Conservation (phyloP, 257 asterid genomes). For the Fraxinus cuspidata region DNA sequence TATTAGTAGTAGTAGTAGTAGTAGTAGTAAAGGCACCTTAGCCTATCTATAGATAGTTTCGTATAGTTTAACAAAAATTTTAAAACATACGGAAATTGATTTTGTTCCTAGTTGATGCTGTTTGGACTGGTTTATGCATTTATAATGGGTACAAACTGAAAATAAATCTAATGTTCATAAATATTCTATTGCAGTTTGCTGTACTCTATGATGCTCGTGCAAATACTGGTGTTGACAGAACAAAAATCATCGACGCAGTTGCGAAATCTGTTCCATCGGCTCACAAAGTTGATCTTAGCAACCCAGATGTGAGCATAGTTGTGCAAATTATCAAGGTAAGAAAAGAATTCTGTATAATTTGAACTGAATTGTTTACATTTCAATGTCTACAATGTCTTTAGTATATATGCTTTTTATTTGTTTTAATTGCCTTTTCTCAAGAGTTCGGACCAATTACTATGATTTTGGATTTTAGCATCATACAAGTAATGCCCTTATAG, state of each 20-base stretch:
- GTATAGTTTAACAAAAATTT: neutral
- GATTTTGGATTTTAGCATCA: neutral
- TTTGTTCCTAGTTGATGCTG: neutral
- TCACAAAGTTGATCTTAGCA: slow-evolving; percentile 85
- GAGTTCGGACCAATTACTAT: neutral
- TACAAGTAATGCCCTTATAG: neutral
- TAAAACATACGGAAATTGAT: neutral
- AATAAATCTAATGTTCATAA: slow-evolving; percentile 5
- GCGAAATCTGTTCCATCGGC: slow-evolving; percentile 76
- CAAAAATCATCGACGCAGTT: slow-evolving; percentile 75
- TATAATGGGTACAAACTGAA: neutral
- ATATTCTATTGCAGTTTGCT: slow-evolving; percentile 60
- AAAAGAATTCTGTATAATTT: neutral
- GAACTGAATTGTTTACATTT: neutral
- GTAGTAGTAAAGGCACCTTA: neutral
- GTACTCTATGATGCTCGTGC: slow-evolving; percentile 93
- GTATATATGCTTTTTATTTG: neutral
- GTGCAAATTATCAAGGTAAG: slow-evolving; percentile 91
- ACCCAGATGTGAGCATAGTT: slow-evolving; percentile 73
- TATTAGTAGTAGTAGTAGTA: no score
- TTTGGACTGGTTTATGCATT: neutral
- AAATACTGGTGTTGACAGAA: slow-evolving; percentile 80
- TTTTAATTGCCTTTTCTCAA: neutral
- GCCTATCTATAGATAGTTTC: neutral
- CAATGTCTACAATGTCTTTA: neutral